A percentile compares a stretch with the other conserved stretches of the same genome.
Conservation (phyloP, 306 rosid species). For the Trifolium fragiferum region DNA sequence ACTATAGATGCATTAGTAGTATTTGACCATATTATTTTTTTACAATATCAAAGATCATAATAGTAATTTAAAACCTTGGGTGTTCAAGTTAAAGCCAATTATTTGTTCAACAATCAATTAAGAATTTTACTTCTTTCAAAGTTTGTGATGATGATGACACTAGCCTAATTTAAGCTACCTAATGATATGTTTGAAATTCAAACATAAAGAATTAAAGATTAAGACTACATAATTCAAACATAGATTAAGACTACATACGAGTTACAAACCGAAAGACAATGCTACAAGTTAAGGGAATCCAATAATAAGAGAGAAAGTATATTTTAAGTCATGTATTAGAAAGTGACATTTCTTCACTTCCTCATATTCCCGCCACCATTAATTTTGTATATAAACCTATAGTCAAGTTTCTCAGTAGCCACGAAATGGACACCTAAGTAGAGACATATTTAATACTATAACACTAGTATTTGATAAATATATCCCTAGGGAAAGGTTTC, state of each 20-base stretch:
- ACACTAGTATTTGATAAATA: constrained; percentile 29
- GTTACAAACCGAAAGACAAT: constrained; percentile 41
- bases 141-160: constrained; percentile 49
- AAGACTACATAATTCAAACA: constrained; percentile 41
- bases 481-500: background rate
- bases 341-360: constrained; percentile 40
- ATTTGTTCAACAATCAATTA: constrained; percentile 42
- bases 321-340: constrained; percentile 36
- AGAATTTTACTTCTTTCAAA: constrained; percentile 24
- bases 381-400: constrained; percentile 26
- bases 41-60: background rate
- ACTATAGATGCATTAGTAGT: background rate
- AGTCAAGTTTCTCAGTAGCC: constrained; percentile 37
- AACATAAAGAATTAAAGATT: constrained; percentile 38
- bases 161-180: constrained; percentile 41
- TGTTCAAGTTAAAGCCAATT: constrained; percentile 29
- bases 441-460: constrained; percentile 7
- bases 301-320: constrained; percentile 37
- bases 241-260: constrained; percentile 27
- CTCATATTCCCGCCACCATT: constrained; percentile 40
- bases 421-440: constrained; percentile 36
- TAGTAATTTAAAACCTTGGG: background rate
- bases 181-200: constrained; percentile 48
- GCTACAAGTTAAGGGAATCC: constrained; percentile 47
- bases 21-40: background rate